phyloP scores from a whole-genome alignment of 441 rosid species.

The Aquilaria agallochum region DNA sequence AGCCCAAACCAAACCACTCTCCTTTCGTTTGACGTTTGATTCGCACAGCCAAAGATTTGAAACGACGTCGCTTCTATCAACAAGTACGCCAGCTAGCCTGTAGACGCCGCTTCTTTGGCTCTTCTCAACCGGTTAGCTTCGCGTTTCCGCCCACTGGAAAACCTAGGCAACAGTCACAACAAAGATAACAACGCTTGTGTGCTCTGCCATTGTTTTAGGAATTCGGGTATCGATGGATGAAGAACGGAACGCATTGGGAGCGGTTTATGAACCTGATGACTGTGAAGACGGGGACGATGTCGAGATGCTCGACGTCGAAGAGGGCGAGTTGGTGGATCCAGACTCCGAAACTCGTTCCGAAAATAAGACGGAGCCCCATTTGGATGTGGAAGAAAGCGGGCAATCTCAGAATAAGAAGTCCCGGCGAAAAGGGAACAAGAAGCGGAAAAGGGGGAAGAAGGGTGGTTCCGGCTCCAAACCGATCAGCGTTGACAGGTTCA shows the following conservation, averaged over 20 bases:
- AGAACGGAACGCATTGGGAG: constrained; percentile 50
- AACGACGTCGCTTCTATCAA: too few relatives aligned
- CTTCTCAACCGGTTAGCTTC: too few relatives aligned
- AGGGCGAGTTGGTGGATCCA: constrained; percentile 61
- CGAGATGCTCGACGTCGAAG: constrained; percentile 86
- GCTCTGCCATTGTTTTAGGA: too few relatives aligned
- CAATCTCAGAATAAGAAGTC: constrained; percentile 23
- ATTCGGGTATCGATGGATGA: constrained; percentile 42
- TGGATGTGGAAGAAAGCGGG: constrained; percentile 23
- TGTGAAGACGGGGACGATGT: constrained; percentile 46
- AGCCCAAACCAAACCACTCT: too few relatives aligned
- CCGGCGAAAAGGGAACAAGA: constrained; percentile 41
- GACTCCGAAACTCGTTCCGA: constrained; percentile 19
- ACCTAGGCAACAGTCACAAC: too few relatives aligned
- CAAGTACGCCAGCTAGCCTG: too few relatives aligned
- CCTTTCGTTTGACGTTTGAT: too few relatives aligned
- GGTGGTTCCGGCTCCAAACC: constrained; percentile 35
- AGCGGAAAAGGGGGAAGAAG: constrained; percentile 45
- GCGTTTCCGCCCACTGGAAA: too few relatives aligned
- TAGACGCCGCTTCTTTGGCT: too few relatives aligned
- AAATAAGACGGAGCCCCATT: constrained; percentile 15
- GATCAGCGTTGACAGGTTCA: constrained; percentile 57
- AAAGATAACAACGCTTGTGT: too few relatives aligned
- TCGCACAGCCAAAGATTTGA: too few relatives aligned
- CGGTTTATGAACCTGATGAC: constrained; percentile 45